Percentiles rank a stretch among this genome's conserved stretches.
These are phyloP conservation scores for Epichloe uncinata DNA, from an alignment of 2,329 filamentous ascomycete genomes.

Conservation along the genomic window DNA sequence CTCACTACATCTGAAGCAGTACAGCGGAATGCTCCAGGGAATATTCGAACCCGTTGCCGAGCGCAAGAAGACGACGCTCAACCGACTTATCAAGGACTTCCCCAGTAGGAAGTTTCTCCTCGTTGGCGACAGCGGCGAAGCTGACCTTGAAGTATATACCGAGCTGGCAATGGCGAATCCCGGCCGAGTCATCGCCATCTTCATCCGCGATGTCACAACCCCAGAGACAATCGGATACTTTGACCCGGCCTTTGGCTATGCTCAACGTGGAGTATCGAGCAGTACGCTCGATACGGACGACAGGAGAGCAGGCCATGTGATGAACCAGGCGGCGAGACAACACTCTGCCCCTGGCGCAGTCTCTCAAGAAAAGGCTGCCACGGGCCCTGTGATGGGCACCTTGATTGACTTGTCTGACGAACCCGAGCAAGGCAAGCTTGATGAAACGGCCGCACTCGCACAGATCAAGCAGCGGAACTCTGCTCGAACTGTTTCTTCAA, in stretches of 20 bases:
- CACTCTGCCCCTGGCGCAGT: constrained; percentile 11
- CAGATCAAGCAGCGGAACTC: constrained; percentile 15
- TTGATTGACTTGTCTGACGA: constrained; percentile 49
- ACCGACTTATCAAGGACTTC: constrained; percentile 78
- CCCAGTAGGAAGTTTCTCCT: constrained; percentile 80
- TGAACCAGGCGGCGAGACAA: constrained; percentile 14
- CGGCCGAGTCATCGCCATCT: constrained; percentile 69
- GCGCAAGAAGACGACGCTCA: constrained; percentile 77
- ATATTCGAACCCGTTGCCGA: constrained; percentile 97
- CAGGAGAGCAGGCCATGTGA: constrained; percentile 1
- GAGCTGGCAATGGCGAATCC: constrained; percentile 81
- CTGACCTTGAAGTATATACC: constrained; percentile 92
- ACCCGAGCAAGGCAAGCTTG: constrained; percentile 24
- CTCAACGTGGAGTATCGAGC: constrained; percentile 14
- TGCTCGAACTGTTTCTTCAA: constrained; percentile 4
- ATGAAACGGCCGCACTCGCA: constrained; percentile 20
- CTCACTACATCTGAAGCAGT: constrained; percentile 91
- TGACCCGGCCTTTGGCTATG: constrained; percentile 38
- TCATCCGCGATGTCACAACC: constrained; percentile 92
- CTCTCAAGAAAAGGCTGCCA: constrained; percentile 13
- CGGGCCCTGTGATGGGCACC: constrained; percentile 36
- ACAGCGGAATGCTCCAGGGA: constrained; percentile 91
- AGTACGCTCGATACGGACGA: constrained; percentile 16
- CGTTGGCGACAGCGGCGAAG: constrained; percentile 91
- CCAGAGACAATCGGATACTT: constrained; percentile 61